Evolutionary conservation across 192 early-diverging fungal species (phyloP).

Genomic region (Chytriomyces hyalinus): DNA sequence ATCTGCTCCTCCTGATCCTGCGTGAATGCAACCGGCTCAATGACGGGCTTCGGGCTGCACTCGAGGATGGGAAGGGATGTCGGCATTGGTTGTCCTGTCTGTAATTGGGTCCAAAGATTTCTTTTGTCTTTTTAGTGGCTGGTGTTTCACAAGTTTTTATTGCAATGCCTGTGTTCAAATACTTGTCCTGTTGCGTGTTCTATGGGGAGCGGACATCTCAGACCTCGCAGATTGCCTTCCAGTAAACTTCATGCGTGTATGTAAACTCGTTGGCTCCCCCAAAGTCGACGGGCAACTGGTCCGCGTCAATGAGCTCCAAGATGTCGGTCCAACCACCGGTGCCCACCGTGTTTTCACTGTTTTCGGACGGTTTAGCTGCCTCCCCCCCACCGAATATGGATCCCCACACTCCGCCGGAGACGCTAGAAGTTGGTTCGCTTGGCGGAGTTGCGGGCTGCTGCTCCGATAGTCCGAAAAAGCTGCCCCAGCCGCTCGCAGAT

Average conservation of each 20-base stretch:
- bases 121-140: background rate
- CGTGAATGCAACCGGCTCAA: background rate
- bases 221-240: background rate
- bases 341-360: constrained; percentile 1
- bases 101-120: too few relatives aligned
- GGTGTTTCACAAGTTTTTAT: too few relatives aligned
- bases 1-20: background rate
- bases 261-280: constrained; percentile 74
- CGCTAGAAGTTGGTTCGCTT: background rate
- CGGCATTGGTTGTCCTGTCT: too few relatives aligned
- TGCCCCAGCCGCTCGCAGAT: background rate
- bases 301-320: constrained; percentile 51
- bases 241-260: constrained; percentile 63
- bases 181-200: too few relatives aligned
- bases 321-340: constrained; percentile 54
- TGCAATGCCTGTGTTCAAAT: too few relatives aligned
- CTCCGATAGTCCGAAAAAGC: constrained; percentile 13
- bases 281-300: constrained; percentile 71
- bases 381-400: background rate
- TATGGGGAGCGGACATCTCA: background rate
- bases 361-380: background rate
- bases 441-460: constrained; percentile 27
- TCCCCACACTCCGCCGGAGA: background rate
- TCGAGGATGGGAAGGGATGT: background rate
- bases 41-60: background rate